Conservation (phyloP, 345 rosid genomes). For the Psidium friedrichsthalianum region DNA sequence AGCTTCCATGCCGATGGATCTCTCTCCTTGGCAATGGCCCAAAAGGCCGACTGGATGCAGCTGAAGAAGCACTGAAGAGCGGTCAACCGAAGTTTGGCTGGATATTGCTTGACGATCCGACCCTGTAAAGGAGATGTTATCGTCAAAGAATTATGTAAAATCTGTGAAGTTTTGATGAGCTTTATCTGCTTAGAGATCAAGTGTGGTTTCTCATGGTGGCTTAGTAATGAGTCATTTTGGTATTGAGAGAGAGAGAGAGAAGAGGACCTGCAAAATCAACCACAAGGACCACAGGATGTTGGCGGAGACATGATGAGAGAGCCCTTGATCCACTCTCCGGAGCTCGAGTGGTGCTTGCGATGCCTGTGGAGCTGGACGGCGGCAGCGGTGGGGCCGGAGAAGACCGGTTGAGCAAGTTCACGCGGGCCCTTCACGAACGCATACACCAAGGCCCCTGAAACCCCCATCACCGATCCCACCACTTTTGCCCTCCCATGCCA, state of each 20-base stretch:
- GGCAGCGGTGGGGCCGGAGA: neutral
- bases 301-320: slow-evolving; percentile 59
- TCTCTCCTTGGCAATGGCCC: slow-evolving; percentile 55
- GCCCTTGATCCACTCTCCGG: slow-evolving; percentile 48
- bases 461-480: slow-evolving; percentile 42
- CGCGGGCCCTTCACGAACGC: slow-evolving; percentile 73
- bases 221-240: neutral
- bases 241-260: neutral
- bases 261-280: slow-evolving; percentile 71
- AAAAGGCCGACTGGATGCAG: slow-evolving; percentile 53
- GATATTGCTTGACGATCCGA: slow-evolving; percentile 48
- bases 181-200: neutral
- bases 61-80: slow-evolving; percentile 69
- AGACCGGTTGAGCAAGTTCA: slow-evolving; percentile 22
- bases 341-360: neutral
- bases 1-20: slow-evolving; percentile 65
- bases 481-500: slow-evolving; percentile 40
- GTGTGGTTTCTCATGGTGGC: neutral
- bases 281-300: slow-evolving; percentile 70
- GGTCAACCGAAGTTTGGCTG: slow-evolving; percentile 56
- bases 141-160: no score
- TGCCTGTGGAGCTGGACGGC: neutral
- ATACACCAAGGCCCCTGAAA: slow-evolving; percentile 67
- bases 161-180: neutral
- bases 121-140: slow-evolving; percentile 8